Base-by-base conservation (phyloP, 2,329 filamentous ascomycete species). In the Calonectria leucothoes region DNA sequence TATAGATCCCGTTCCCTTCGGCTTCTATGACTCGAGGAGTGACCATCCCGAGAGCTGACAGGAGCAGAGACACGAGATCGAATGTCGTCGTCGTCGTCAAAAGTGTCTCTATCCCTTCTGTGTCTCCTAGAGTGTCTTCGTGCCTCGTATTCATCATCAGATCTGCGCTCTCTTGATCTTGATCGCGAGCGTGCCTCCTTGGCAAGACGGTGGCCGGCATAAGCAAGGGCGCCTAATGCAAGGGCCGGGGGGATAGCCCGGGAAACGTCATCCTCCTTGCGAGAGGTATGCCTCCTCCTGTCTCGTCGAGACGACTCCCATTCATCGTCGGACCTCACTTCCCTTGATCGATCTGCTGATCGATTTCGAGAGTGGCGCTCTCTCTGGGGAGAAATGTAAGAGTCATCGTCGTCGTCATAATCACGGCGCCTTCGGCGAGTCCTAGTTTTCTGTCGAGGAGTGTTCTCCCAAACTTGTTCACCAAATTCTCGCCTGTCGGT, bases 361-460 rank as follows among this genome's bases (percentile, higher is more conserved):
- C 42, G 42, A 37, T 76, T 71, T 42, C 68, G 49, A 31, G 74
- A 69, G 33, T 49, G 48, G n/a, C 59, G 71, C 64, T 83, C 81
- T 25, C 82, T 25, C 37, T 59, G 55, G 10, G 55, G 37, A 23
- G 59, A 64, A 6, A 27, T 79, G 12, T 80, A 78, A 6, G 74
- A 59, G 31, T 81, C 79, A 23, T 76, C 77, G 39, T 75, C 75
- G 33, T 82, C 81, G 4, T 82, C 80, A 10, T 76, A 66, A 33
- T 83, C 82, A 23, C 78, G 82, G 17, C 76, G 81, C 74, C 75
- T 82, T 23, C 74, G 74, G 55, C 78, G 78, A 72, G 82, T 84
- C 71, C 83, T 84, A 29, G 82, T 80, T 75, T 82, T 86, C 67
- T 81, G 82, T 12, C 77, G 73, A 31, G 80, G 71, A 42, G 77